A percentile compares a stretch with the other conserved stretches of the same genome.
phyloP scores from a whole-genome alignment of 257 asterid genomes.

The Gentiana macrophylla region DNA sequence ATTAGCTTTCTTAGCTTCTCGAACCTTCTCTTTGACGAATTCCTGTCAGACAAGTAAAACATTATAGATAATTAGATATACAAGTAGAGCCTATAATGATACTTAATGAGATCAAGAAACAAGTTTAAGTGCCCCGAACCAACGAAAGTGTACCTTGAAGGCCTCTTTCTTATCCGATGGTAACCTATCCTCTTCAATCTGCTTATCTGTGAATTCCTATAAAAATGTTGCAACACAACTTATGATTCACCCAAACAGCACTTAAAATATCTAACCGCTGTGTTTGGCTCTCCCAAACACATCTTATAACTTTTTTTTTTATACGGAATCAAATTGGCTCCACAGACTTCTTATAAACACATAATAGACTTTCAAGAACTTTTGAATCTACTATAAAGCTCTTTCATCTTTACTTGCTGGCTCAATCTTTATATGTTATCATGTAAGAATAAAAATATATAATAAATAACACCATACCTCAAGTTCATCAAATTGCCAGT shows the following conservation, averaged over 20 bases:
- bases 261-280: too few species aligned
- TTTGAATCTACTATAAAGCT: too few species aligned
- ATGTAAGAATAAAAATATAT: background rate
- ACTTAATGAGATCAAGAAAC: conserved; percentile 1
- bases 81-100: background rate
- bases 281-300: too few species aligned
- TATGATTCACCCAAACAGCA: too few species aligned
- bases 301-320: too few species aligned
- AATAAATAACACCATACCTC: conserved; percentile 39
- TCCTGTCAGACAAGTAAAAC: conserved; percentile 23
- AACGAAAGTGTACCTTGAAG: conserved; percentile 41
- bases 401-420: background rate
- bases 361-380: background rate
- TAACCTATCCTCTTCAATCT: conserved; percentile 60
- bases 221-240: conserved; percentile 2
- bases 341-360: background rate
- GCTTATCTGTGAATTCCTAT: conserved; percentile 62
- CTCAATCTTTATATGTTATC: background rate
- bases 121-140: conserved; percentile 5
- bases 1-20: conserved; percentile 65
- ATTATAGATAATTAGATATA: background rate
- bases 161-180: conserved; percentile 58
- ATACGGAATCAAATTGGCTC: background rate
- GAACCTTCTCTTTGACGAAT: conserved; percentile 64
- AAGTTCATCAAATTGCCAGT: conserved; percentile 85